These are phyloP conservation scores for Boletus edulis DNA, from an alignment of 768 basidiomycete species.

Conservation along the genomic window DNA sequence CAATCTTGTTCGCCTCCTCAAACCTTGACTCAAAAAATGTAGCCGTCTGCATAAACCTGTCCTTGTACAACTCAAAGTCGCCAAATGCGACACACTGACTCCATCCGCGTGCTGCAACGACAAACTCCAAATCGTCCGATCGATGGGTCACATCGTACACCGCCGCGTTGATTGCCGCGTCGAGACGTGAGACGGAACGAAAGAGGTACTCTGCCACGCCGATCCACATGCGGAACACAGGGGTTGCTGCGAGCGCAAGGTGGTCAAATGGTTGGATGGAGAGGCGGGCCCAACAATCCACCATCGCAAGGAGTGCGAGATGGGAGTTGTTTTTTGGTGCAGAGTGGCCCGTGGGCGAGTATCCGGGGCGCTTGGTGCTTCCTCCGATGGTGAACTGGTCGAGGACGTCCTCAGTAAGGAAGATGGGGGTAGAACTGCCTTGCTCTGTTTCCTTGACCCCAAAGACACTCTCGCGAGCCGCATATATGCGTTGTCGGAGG, in stretches of 20 bases:
- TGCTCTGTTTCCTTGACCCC: slow-evolving; percentile 37
- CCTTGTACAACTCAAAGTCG: slow-evolving; percentile 82
- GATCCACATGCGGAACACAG: slow-evolving; percentile 94
- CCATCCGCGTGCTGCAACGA: slow-evolving; percentile 92
- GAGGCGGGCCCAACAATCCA: slow-evolving; percentile 94
- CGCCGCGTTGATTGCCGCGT: slow-evolving; percentile 71
- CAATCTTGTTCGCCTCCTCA: slow-evolving; percentile 78
- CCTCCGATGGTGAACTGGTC: slow-evolving; percentile 86
- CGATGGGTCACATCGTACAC: slow-evolving; percentile 76
- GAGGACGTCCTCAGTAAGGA: slow-evolving; percentile 76
- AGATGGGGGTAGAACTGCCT: slow-evolving; percentile 52
- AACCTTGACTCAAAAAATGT: slow-evolving; percentile 85
- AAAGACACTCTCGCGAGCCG: slow-evolving; percentile 77
- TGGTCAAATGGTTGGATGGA: slow-evolving; percentile 87
- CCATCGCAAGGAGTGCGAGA: slow-evolving; percentile 93
- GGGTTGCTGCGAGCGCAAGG: slow-evolving; percentile 91
- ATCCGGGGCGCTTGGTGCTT: slow-evolving; percentile 8
- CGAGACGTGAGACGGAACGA: slow-evolving; percentile 59
- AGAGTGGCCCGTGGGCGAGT: slow-evolving; percentile 7
- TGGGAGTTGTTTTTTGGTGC: slow-evolving; percentile 71
- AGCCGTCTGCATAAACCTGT: slow-evolving; percentile 77
- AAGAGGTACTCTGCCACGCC: slow-evolving; percentile 97
- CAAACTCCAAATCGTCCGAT: slow-evolving; percentile 91
- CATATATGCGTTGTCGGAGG: slow-evolving; percentile 70
- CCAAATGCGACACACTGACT: slow-evolving; percentile 94